Percentiles rank a stretch among this genome's conserved stretches.
phyloP scores from a whole-genome alignment of 2,329 filamentous ascomycete genomes.

The Sporothrix protearum region DNA sequence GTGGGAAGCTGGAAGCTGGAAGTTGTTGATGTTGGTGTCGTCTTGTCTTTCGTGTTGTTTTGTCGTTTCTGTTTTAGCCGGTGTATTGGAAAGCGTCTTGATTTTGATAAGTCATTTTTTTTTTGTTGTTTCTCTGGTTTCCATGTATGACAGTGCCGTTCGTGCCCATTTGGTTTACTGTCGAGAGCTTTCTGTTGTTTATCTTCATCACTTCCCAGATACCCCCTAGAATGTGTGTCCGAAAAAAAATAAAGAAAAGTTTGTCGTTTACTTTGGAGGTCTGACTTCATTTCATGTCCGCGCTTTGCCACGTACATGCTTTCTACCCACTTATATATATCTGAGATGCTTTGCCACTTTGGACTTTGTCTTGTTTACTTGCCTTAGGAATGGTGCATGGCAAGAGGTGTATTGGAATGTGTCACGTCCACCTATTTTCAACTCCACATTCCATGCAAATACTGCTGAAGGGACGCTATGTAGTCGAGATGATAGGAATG shows the following conservation, averaged over 20 bases:
- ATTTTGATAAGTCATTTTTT: neutral
- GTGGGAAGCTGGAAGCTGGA: too few species aligned
- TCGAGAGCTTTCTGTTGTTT: neutral
- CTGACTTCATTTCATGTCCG: neutral
- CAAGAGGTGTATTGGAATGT: neutral
- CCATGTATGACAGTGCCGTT: neutral
- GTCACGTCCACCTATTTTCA: too few species aligned
- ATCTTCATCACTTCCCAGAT: neutral
- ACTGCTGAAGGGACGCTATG: too few species aligned
- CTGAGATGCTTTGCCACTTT: neutral
- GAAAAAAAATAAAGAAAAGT: slow-evolving; percentile 1
- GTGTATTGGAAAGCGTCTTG: slow-evolving; percentile 12
- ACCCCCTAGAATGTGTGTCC: slow-evolving; percentile 17
- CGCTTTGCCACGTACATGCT: neutral
- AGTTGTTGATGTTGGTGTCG: neutral
- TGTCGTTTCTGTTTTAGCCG: neutral
- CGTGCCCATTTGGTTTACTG: neutral
- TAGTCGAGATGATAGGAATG: too few species aligned
- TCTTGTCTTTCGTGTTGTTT: neutral
- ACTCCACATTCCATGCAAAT: neutral
- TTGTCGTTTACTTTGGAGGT: neutral
- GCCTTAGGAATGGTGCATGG: neutral
- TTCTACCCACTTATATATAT: neutral
- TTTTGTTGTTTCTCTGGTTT: neutral
- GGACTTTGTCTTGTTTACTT: slow-evolving; percentile 4